A percentile compares a stretch with the other conserved stretches of the same genome.
Evolutionary conservation across 1,139 yeast genomes (phyloP).

Genomic region (Pichia sp.): DNA sequence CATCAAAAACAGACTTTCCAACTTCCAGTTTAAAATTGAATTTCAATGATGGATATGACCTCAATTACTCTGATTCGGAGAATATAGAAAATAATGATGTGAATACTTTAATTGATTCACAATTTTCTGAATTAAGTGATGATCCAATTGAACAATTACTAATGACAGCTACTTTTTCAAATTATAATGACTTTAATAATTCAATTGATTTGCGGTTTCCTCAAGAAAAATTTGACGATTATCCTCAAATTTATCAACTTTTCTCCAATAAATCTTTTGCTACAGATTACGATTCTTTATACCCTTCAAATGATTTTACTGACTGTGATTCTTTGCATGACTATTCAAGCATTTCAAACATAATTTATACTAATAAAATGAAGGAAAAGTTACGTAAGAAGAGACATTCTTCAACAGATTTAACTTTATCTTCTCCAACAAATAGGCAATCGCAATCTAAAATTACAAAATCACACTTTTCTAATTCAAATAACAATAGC

Average conservation of each 20-base stretch:
- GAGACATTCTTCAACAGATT: slow-evolving; percentile 8
- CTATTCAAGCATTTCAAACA: slow-evolving; percentile 12
- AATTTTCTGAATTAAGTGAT: background rate
- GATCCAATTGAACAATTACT: slow-evolving; percentile 7
- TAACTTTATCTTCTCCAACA: background rate
- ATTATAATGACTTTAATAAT: background rate
- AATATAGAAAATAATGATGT: too few species aligned
- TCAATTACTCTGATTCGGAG: too few species aligned
- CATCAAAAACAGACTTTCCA: too few species aligned
- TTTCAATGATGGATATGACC: too few species aligned
- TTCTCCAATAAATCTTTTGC: background rate
- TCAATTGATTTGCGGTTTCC: background rate
- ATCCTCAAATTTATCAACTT: background rate
- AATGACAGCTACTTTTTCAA: background rate
- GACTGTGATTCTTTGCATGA: slow-evolving; percentile 9
- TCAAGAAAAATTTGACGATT: background rate
- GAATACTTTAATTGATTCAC: too few species aligned
- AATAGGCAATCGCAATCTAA: background rate
- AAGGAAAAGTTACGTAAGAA: slow-evolving; percentile 13
- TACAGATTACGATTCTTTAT: background rate
- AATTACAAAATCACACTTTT: background rate
- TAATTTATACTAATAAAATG: slow-evolving; percentile 11
- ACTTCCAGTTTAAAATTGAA: too few species aligned
- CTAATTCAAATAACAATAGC: background rate
- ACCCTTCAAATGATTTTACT: background rate